phyloP scores from a whole-genome alignment of 1,139 yeast species.

The Blastobotrys aristatus region DNA sequence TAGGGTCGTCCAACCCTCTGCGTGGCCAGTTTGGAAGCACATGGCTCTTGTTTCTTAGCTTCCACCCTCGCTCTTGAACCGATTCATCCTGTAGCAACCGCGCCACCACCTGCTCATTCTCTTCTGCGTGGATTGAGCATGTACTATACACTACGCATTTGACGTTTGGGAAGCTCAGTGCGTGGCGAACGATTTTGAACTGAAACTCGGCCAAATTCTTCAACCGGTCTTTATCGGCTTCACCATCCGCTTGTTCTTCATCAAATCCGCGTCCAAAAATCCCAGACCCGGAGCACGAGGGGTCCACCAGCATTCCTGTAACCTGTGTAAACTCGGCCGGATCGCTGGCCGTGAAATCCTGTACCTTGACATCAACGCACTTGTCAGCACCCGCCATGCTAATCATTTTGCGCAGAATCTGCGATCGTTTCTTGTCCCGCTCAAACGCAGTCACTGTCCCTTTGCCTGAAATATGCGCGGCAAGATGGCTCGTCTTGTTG shows the following conservation, averaged over 20 bases:
- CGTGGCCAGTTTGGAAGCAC: conserved; percentile 83
- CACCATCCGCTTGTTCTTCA: conserved; percentile 34
- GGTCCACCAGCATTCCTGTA: conserved; percentile 85
- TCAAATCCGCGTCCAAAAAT: conserved; percentile 83
- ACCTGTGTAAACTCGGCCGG: conserved; percentile 61
- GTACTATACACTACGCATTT: conserved; percentile 86
- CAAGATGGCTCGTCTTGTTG: conserved; percentile 90
- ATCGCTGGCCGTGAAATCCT: conserved; percentile 71
- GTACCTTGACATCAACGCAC: conserved; percentile 65
- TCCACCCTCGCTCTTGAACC: conserved; percentile 68
- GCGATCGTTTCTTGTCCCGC: conserved; percentile 67
- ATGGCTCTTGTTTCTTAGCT: conserved; percentile 51
- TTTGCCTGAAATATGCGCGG: conserved; percentile 46
- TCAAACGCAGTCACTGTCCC: conserved; percentile 74
- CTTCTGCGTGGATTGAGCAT: conserved; percentile 89
- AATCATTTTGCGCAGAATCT: conserved; percentile 73
- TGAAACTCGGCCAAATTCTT: conserved; percentile 79
- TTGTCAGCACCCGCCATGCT: conserved; percentile 63
- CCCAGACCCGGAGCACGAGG: conserved; percentile 97
- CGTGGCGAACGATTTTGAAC: conserved; percentile 80
- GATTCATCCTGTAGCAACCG: conserved; percentile 60
- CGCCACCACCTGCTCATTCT: conserved; percentile 86
- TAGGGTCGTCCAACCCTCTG: conserved; percentile 69
- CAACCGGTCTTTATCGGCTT: conserved; percentile 50
- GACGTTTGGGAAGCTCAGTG: conserved; percentile 74